Percentiles rank a stretch among this genome's conserved stretches.
Evolutionary conservation across 1,139 yeast genomes (phyloP).

Genomic region (Magnusiomyces magnusii): DNA sequence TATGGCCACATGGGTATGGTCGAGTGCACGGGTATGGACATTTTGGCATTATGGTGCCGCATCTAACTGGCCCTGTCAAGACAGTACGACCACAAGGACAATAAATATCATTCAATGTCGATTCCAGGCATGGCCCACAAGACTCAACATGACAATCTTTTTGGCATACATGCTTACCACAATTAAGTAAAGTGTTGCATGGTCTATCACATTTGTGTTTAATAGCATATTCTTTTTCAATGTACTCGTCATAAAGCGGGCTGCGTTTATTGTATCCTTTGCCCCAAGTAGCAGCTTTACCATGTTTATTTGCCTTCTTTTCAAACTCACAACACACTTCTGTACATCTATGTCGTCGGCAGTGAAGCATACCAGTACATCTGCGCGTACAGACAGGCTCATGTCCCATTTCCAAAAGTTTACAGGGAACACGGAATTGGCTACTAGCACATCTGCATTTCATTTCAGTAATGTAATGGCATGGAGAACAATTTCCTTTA

Average conservation of each 20-base stretch:
- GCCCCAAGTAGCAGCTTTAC: constrained; percentile 34
- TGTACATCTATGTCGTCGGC: constrained; percentile 74
- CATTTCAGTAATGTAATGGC: constrained; percentile 40
- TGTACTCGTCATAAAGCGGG: constrained; percentile 1
- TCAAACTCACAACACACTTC: constrained; percentile 65
- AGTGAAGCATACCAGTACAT: constrained; percentile 68
- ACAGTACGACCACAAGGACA: constrained; percentile 84
- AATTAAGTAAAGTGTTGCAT: constrained; percentile 59
- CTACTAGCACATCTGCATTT: constrained; percentile 48
- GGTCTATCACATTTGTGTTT: constrained; percentile 63
- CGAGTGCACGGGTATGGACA: constrained; percentile 67
- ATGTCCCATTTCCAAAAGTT: constrained; percentile 43
- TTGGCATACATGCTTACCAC: constrained; percentile 69
- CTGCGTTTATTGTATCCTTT: constrained; percentile 30
- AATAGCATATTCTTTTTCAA: constrained; percentile 1
- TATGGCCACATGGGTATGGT: constrained; percentile 63
- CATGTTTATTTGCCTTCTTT: constrained; percentile 37
- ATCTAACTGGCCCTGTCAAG: constrained; percentile 78
- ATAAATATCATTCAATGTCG: constrained; percentile 69
- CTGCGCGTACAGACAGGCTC: constrained; percentile 61
- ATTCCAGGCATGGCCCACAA: constrained; percentile 78
- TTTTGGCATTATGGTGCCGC: constrained; percentile 65
- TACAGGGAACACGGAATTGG: constrained; percentile 55
- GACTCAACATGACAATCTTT: constrained; percentile 78
- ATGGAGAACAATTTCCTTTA: constrained; percentile 63